Conservation (phyloP, 2,329 filamentous ascomycete species). For the Curvularia verruculosa region DNA sequence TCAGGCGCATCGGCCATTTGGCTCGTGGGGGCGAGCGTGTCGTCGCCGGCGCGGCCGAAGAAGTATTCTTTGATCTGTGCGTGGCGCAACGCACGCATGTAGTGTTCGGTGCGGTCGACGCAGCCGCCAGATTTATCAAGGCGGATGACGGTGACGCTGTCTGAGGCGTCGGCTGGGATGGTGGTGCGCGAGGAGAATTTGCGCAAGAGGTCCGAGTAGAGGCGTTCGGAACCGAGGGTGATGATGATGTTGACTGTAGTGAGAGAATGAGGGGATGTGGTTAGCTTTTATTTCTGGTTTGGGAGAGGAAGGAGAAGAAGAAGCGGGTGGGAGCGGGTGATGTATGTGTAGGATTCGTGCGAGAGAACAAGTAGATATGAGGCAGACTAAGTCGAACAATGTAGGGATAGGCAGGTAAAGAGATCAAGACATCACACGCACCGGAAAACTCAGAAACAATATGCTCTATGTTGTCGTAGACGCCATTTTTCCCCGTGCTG, state of each 20-base stretch:
- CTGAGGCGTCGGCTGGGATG: slow-evolving; percentile 66
- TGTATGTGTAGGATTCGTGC: background rate
- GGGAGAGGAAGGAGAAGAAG: background rate
- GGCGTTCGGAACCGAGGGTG: slow-evolving; percentile 77
- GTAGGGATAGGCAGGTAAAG: background rate
- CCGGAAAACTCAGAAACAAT: slow-evolving; percentile 73
- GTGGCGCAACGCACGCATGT: slow-evolving; percentile 75
- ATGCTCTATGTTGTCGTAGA: slow-evolving; percentile 80
- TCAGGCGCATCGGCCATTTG: slow-evolving; percentile 79
- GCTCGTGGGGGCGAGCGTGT: slow-evolving; percentile 82
- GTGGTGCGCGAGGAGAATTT: slow-evolving; percentile 62
- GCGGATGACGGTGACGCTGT: slow-evolving; percentile 75
- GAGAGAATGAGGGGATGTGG: slow-evolving; percentile 17
- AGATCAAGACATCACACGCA: slow-evolving; percentile 47
- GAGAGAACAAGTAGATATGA: background rate
- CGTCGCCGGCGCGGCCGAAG: slow-evolving; percentile 72
- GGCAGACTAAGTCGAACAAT: background rate
- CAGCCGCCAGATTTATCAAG: slow-evolving; percentile 87
- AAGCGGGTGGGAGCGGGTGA: slow-evolving; percentile 3
- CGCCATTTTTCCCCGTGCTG: slow-evolving; percentile 66
- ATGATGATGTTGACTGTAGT: slow-evolving; percentile 77
- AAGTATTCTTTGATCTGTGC: slow-evolving; percentile 90
- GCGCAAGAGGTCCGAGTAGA: slow-evolving; percentile 75
- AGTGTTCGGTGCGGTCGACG: slow-evolving; percentile 73
- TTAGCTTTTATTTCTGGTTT: slow-evolving; percentile 31